A percentile compares a stretch with the other conserved stretches of the same genome.
These are phyloP conservation scores for Solanum tarapatanum DNA, from an alignment of 257 asterid species.

Conservation along the genomic window DNA sequence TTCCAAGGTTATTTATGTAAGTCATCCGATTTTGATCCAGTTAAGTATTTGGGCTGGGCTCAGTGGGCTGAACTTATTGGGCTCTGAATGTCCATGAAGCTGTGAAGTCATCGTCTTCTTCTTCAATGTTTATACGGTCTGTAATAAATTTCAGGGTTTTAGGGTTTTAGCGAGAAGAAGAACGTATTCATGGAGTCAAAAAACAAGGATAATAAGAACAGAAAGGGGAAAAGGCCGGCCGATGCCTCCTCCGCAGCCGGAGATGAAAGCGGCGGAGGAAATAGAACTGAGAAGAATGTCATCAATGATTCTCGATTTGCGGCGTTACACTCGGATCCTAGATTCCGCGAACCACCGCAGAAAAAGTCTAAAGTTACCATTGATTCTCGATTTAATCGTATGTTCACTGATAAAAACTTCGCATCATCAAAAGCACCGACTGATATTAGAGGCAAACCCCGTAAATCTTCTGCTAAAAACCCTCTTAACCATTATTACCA, in stretches of 20 bases:
- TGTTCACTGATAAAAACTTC: constrained; percentile 46
- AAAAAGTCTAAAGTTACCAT: constrained; percentile 53
- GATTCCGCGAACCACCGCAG: constrained; percentile 70
- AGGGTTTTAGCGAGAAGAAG: neutral
- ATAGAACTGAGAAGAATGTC: constrained; percentile 6
- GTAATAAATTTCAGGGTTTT: neutral
- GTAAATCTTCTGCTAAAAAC: constrained; percentile 16
- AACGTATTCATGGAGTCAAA: constrained; percentile 30
- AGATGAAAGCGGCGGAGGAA: constrained; percentile 1
- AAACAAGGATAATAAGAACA: constrained; percentile 19
- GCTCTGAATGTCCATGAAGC: neutral
- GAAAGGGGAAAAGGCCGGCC: neutral
- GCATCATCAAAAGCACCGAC: constrained; percentile 42
- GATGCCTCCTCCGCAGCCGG: neutral
- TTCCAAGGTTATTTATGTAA: neutral
- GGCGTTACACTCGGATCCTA: constrained; percentile 69
- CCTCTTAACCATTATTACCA: constrained; percentile 50
- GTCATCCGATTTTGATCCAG: neutral
- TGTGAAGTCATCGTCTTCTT: neutral
- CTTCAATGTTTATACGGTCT: neutral
- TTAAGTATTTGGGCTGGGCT: neutral
- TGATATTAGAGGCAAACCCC: constrained; percentile 78
- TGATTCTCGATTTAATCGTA: constrained; percentile 60
- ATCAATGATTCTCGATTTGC: constrained; percentile 71
- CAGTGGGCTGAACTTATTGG: neutral